Conservation (phyloP, 31 red algal genomes). For the Porphyra umbilicalis region DNA sequence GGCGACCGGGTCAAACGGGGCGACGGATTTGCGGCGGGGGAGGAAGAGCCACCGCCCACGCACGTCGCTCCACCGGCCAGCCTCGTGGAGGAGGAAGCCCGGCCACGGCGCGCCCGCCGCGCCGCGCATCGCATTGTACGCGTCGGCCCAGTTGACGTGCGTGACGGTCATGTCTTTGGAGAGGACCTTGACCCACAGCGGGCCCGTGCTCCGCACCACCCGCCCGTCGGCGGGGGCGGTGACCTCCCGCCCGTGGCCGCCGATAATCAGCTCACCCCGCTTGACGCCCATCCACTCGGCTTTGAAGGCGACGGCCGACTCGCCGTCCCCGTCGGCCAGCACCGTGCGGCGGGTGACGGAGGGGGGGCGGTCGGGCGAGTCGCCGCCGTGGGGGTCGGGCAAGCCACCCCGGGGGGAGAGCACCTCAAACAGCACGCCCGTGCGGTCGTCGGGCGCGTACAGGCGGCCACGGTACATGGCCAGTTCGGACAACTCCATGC, state of each 20-base stretch:
- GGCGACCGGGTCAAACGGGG: slow-evolving; percentile 40
- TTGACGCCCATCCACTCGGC: slow-evolving; percentile 87
- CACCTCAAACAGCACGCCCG: slow-evolving; percentile 69
- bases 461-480: slow-evolving; percentile 29
- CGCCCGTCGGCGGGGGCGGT: slow-evolving; percentile 48
- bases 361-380: slow-evolving; percentile 12
- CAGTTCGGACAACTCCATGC: slow-evolving; percentile 80
- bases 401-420: slow-evolving; percentile 29
- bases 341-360: slow-evolving; percentile 30
- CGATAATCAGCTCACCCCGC: slow-evolving; percentile 45
- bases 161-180: slow-evolving; percentile 13
- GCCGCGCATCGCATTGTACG: slow-evolving; percentile 36
- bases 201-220: slow-evolving; percentile 33
- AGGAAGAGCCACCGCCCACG: slow-evolving; percentile 70
- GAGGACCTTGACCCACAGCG: slow-evolving; percentile 66
- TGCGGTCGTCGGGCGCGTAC: slow-evolving; percentile 66
- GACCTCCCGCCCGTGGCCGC: slow-evolving; percentile 61
- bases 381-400: slow-evolving; percentile 6
- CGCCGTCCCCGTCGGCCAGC: slow-evolving; percentile 37
- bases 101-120: slow-evolving; percentile 65
- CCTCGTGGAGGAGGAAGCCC: slow-evolving; percentile 82
- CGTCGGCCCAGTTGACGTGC: slow-evolving; percentile 55
- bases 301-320: slow-evolving; percentile 43
- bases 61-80: slow-evolving; percentile 58
- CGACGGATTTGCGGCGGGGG: slow-evolving; percentile 37